Percentiles rank a stretch among this genome's conserved stretches.
These are phyloP conservation scores for Plasmodium inui DNA, from an alignment of 169 alveolate species.

Conservation along the genomic window DNA sequence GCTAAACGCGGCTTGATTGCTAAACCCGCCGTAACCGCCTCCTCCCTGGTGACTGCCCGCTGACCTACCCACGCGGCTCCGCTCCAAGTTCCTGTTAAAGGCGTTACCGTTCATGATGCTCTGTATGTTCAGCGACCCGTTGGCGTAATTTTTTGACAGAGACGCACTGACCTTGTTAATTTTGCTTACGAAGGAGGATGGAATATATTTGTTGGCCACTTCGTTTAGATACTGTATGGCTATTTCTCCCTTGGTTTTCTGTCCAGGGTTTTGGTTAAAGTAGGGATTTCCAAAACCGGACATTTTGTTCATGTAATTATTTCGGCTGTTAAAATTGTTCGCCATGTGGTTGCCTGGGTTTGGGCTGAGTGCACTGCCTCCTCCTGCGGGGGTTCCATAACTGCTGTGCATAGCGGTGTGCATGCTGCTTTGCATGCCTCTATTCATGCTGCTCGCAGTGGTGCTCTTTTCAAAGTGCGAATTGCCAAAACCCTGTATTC, in stretches of 20 bases:
- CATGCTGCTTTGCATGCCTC: too few relatives aligned
- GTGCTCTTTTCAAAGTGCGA: neutral
- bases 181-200: conserved; percentile 64
- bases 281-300: conserved; percentile 68
- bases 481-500: conserved; percentile 73
- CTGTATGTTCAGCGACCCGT: conserved; percentile 64
- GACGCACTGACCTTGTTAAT: conserved; percentile 67
- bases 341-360: neutral
- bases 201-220: conserved; percentile 63
- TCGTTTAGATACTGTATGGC: conserved; percentile 65
- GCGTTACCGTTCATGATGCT: conserved; percentile 60
- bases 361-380: neutral
- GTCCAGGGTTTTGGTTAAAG: conserved; percentile 55
- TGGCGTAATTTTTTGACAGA: conserved; percentile 49
- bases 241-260: conserved; percentile 68
- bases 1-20: too few relatives aligned
- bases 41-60: neutral
- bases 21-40: too few relatives aligned
- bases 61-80: neutral
- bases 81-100: conserved; percentile 17
- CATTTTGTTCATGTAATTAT: conserved; percentile 68
- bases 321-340: neutral
- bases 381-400: neutral
- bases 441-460: neutral
- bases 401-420: neutral